These are phyloP conservation scores for Trichoderma sp. DNA, from an alignment of 2,329 filamentous ascomycete species.

Conservation along the genomic window DNA sequence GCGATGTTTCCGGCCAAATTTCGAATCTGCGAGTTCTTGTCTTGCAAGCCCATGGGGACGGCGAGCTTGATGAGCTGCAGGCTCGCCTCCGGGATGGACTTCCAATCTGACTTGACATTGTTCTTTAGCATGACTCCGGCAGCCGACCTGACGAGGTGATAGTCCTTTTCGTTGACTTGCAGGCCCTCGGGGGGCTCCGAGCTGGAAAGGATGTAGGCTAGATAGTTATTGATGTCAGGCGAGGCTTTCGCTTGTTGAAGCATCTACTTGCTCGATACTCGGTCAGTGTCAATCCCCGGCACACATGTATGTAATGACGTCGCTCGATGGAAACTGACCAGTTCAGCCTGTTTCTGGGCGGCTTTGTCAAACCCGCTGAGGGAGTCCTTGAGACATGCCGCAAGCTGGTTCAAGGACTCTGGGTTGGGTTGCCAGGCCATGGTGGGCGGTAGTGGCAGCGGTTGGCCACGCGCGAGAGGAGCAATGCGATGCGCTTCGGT, in stretches of 20 bases:
- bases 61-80: constrained; percentile 77
- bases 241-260: constrained; percentile 84
- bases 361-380: constrained; percentile 78
- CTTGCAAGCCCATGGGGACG: constrained; percentile 77
- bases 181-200: constrained; percentile 63
- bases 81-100: constrained; percentile 72
- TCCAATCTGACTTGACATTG: constrained; percentile 76
- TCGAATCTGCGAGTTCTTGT: constrained; percentile 79
- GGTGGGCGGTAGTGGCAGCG: constrained; percentile 37
- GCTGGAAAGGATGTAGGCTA: constrained; percentile 85
- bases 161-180: constrained; percentile 60
- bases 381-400: constrained; percentile 87
- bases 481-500: constrained; percentile 26
- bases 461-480: constrained; percentile 31
- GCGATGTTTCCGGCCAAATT: constrained; percentile 91
- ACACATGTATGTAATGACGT: neutral
- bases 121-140: constrained; percentile 97
- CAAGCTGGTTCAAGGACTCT: constrained; percentile 86
- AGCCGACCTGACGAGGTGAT: constrained; percentile 78
- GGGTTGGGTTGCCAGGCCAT: constrained; percentile 95
- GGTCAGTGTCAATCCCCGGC: constrained; percentile 18
- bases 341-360: constrained; percentile 86
- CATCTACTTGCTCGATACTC: constrained; percentile 63
- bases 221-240: constrained; percentile 96
- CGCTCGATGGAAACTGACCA: constrained; percentile 58